Conservation (phyloP, 306 rosid genomes). For the Begonia fuchsioides region DNA sequence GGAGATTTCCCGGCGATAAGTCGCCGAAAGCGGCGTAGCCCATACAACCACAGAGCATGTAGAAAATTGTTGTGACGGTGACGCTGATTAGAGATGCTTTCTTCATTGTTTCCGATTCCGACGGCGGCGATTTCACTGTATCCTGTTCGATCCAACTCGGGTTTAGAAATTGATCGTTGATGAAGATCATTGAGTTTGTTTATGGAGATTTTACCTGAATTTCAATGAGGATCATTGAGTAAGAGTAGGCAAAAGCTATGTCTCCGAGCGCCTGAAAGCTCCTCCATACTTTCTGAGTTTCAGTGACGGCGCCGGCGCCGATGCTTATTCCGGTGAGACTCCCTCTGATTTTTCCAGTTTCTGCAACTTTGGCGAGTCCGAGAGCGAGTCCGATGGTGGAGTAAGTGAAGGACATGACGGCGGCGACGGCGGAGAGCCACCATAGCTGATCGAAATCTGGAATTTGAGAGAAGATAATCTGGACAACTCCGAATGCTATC, state of each 20-base stretch:
- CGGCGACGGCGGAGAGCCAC: conserved; percentile 42
- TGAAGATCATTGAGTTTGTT: conserved; percentile 6
- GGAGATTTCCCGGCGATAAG: conserved; percentile 55
- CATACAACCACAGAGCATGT: conserved; percentile 73
- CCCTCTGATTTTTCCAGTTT: conserved; percentile 26
- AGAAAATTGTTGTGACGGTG: conserved; percentile 44
- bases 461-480: conserved; percentile 49
- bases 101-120: conserved; percentile 66
- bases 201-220: conserved; percentile 32
- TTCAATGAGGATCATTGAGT: conserved; percentile 53
- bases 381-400: conserved; percentile 44
- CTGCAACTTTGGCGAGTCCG: conserved; percentile 26
- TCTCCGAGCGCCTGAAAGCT: conserved; percentile 50
- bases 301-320: conserved; percentile 31
- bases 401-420: conserved; percentile 40
- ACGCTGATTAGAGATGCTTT: conserved; percentile 42
- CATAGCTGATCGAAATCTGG: conserved; percentile 38
- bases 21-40: conserved; percentile 76
- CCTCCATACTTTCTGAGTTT: conserved; percentile 19
- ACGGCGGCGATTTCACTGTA: conserved; percentile 54
- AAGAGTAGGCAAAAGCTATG: conserved; percentile 68
- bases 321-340: conserved; percentile 39
- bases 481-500: conserved; percentile 31
- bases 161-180: too few relatives aligned
- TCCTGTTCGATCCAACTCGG: conserved; percentile 23